Conservation (phyloP, 345 rosid species). For the Gossypium herbaceum region DNA sequence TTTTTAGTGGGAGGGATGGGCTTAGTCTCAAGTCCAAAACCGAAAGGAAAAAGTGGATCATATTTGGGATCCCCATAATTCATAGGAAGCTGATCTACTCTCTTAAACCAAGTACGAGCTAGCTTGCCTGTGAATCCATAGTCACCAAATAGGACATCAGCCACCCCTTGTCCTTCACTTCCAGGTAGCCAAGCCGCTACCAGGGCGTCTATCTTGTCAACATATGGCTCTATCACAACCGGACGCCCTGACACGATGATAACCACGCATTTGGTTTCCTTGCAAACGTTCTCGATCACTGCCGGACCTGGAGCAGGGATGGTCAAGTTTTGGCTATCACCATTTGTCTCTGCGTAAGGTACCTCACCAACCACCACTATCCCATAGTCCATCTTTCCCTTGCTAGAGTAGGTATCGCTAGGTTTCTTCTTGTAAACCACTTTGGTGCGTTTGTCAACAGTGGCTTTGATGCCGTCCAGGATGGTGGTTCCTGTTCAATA, state of each 20-base stretch:
- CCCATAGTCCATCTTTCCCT: constrained; percentile 39
- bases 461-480: constrained; percentile 44
- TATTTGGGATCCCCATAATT: constrained; percentile 57
- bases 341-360: constrained; percentile 61
- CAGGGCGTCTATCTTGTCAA: constrained; percentile 38
- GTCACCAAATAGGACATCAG: constrained; percentile 71
- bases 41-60: constrained; percentile 71
- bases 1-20: too few species aligned
- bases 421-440: constrained; percentile 52
- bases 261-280: constrained; percentile 45
- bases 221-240: constrained; percentile 50
- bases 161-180: constrained; percentile 65
- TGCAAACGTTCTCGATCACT: constrained; percentile 48
- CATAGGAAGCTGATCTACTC: constrained; percentile 68
- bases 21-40: constrained; percentile 49
- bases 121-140: constrained; percentile 61
- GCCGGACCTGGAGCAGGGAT: constrained; percentile 48
- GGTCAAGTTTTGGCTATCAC: constrained; percentile 50
- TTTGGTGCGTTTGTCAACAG: constrained; percentile 49
- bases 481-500: constrained; percentile 42
- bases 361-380: constrained; percentile 61
- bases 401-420: constrained; percentile 25
- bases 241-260: constrained; percentile 70
- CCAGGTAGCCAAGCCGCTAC: constrained; percentile 83
- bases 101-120: constrained; percentile 68